Conservation (phyloP, 768 basidiomycete genomes). For the Strobilomyces echinocephalus region DNA sequence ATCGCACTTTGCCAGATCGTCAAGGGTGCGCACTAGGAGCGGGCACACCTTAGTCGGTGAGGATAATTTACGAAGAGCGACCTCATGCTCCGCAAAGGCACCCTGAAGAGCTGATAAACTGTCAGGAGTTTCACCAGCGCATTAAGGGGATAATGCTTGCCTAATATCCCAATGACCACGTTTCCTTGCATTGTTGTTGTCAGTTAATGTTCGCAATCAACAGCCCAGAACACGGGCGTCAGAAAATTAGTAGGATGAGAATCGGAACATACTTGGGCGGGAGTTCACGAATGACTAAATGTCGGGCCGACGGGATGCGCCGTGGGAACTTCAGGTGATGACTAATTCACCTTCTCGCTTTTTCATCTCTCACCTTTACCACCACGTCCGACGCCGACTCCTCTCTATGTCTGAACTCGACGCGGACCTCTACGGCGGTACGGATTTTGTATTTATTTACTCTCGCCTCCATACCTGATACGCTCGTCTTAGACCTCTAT, state of each 20-base stretch:
- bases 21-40: slow-evolving; percentile 63
- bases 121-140: background rate
- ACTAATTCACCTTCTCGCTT: slow-evolving; percentile 24
- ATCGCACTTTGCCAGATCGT: slow-evolving; percentile 73
- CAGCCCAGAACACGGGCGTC: background rate
- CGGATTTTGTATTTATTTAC: slow-evolving; percentile 11
- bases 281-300: background rate
- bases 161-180: slow-evolving; percentile 48
- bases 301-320: slow-evolving; percentile 16
- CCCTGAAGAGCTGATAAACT: slow-evolving; percentile 76
- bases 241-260: background rate
- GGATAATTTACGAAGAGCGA: slow-evolving; percentile 56
- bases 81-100: slow-evolving; percentile 85
- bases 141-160: slow-evolving; percentile 27
- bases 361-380: slow-evolving; percentile 35
- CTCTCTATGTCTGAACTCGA: slow-evolving; percentile 71
- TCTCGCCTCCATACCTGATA: background rate
- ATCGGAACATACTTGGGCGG: background rate
- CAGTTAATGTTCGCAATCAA: background rate
- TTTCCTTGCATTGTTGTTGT: slow-evolving; percentile 10
- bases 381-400: slow-evolving; percentile 20
- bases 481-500: slow-evolving; percentile 56
- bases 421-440: slow-evolving; percentile 87
- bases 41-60: slow-evolving; percentile 42
- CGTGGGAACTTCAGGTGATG: slow-evolving; percentile 25